These are phyloP conservation scores for Arabidopsis lyrata DNA, from an alignment of 441 rosid species.

Conservation along the genomic window DNA sequence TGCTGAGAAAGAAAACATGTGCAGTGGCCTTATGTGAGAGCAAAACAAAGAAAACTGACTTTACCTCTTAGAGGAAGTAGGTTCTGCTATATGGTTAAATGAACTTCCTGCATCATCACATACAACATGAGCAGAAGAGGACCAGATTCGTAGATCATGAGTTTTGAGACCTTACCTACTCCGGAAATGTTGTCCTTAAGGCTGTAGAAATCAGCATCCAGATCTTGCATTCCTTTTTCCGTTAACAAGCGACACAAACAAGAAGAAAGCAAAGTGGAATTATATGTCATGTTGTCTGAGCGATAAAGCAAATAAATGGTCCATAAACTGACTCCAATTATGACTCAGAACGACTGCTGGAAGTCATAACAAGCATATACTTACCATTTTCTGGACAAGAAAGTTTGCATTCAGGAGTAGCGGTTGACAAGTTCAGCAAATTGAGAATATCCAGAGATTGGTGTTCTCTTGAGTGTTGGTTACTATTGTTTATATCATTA, in stretches of 20 bases:
- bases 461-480: conserved; percentile 49
- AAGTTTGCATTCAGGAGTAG: conserved; percentile 48
- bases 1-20: conserved; percentile 18
- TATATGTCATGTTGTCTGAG: conserved; percentile 27
- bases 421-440: conserved; percentile 58
- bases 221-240: conserved; percentile 49
- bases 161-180: conserved; percentile 39
- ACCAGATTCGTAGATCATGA: conserved; percentile 34
- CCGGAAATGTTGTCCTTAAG: conserved; percentile 33
- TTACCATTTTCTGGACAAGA: conserved; percentile 53
- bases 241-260: conserved; percentile 39
- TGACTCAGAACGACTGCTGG: conserved; percentile 18
- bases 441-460: conserved; percentile 83
- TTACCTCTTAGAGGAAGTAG: conserved; percentile 59
- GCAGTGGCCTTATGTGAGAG: conserved; percentile 15
- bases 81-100: conserved; percentile 46
- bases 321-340: conserved; percentile 7
- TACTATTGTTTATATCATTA: conserved; percentile 41
- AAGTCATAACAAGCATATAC: conserved; percentile 15
- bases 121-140: conserved; percentile 35
- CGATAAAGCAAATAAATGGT: neutral
- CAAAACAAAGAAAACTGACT: conserved; percentile 37
- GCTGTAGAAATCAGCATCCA: conserved; percentile 30
- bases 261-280: conserved; percentile 16
- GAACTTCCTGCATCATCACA: conserved; percentile 57